Evolutionary conservation across 768 basidiomycete genomes (phyloP).

Genomic region (Tylopilus cervinicoccineus): DNA sequence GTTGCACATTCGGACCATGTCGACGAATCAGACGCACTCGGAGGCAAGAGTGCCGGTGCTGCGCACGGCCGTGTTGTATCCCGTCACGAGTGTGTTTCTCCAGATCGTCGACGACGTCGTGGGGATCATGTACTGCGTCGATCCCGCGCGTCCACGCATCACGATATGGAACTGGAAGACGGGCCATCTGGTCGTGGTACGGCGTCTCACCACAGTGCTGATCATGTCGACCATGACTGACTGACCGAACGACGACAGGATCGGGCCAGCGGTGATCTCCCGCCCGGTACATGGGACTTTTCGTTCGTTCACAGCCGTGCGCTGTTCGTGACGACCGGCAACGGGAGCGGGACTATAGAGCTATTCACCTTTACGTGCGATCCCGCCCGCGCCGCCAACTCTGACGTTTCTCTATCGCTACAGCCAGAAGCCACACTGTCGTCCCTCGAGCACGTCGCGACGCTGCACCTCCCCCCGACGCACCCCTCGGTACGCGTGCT

Average conservation of each 20-base stretch:
- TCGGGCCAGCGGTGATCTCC: conserved; percentile 20
- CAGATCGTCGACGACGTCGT: conserved; percentile 55
- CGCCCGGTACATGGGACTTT: conserved; percentile 38
- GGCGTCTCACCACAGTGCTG: neutral
- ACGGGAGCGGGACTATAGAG: conserved; percentile 36
- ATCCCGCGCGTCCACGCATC: conserved; percentile 23
- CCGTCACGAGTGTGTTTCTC: conserved; percentile 34
- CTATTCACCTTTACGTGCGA: conserved; percentile 38
- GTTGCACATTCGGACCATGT: conserved; percentile 46
- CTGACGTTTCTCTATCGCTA: neutral
- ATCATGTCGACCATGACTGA: neutral
- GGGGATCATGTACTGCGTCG: conserved; percentile 41
- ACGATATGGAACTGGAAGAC: conserved; percentile 51
- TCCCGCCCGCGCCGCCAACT: neutral
- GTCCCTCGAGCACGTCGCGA: conserved; percentile 14
- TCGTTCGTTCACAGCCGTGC: conserved; percentile 43
- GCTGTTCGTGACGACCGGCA: conserved; percentile 38
- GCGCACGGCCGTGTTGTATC: conserved; percentile 21
- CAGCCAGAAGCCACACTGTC: too few relatives aligned
- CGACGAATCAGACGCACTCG: conserved; percentile 40
- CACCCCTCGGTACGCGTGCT: conserved; percentile 10
- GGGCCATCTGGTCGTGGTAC: conserved; percentile 39
- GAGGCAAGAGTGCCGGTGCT: conserved; percentile 32
- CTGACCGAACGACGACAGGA: conserved; percentile 23
- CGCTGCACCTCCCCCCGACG: conserved; percentile 13